phyloP scores from a whole-genome alignment of 2,329 filamentous ascomycete genomes.

The Penicillium sp. region DNA sequence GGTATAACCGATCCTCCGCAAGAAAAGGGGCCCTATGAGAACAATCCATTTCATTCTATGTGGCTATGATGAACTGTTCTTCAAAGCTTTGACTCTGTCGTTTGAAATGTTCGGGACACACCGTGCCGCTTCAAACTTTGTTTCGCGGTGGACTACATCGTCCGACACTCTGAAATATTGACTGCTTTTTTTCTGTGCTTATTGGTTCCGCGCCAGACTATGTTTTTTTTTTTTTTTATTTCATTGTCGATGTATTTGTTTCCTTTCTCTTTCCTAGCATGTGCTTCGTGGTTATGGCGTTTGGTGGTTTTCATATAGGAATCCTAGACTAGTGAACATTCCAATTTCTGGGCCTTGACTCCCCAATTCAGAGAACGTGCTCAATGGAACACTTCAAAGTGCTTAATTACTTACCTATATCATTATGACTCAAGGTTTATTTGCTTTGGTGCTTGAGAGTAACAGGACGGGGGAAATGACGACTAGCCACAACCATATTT shows the following conservation, averaged over 20 bases:
- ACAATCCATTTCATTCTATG: constrained; percentile 11
- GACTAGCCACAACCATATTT: not conserved
- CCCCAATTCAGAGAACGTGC: not conserved
- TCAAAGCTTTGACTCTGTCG: not conserved
- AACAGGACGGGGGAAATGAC: not conserved
- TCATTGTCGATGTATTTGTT: not conserved
- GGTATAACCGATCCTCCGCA: constrained; percentile 13
- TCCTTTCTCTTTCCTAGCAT: constrained; percentile 2
- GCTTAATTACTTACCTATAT: not conserved
- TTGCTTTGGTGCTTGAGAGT: not conserved
- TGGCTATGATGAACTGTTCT: constrained; percentile 19
- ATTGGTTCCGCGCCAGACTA: not conserved
- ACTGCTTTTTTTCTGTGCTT: not conserved
- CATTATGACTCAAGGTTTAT: not conserved
- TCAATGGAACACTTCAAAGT: not conserved
- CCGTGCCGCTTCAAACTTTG: constrained; percentile 4
- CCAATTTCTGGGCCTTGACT: not conserved
- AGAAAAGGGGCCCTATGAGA: constrained; percentile 4
- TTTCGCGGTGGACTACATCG: not conserved
- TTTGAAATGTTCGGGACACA: constrained; percentile 1
- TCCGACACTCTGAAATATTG: not conserved
- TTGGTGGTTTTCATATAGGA: not conserved
- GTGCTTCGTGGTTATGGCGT: constrained; percentile 14
- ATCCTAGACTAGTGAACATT: not conserved
- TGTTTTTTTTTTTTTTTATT: not conserved